A percentile compares a stretch with the other conserved stretches of the same genome.
These are phyloP conservation scores for Cladophialophora immunda DNA, from an alignment of 2,329 filamentous ascomycete species.

Conservation along the genomic window DNA sequence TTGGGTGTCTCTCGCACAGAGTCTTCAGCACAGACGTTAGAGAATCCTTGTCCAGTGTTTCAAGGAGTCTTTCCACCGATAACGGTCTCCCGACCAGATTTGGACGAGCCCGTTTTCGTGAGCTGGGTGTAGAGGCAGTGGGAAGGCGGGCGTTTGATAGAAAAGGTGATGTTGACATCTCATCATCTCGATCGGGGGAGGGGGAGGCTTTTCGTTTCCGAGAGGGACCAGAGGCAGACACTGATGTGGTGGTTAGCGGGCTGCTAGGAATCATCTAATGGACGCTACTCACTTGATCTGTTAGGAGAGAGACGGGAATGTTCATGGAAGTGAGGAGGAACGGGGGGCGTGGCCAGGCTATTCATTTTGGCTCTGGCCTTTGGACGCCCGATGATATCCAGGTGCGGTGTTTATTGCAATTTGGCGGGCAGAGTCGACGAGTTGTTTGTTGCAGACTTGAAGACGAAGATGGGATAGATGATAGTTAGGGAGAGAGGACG, in stretches of 20 bases:
- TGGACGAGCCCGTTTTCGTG: constrained; percentile 72
- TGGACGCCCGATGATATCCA: constrained; percentile 29
- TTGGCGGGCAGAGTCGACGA: not conserved
- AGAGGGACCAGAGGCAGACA: constrained; percentile 50
- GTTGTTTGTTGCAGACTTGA: not conserved
- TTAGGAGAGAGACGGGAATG: constrained; percentile 67
- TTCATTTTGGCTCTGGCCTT: constrained; percentile 61
- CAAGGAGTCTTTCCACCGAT: constrained; percentile 79
- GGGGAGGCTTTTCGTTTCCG: constrained; percentile 81
- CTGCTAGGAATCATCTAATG: constrained; percentile 6
- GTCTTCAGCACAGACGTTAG: constrained; percentile 86
- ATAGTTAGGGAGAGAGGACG: constrained; percentile 4
- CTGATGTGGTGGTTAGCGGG: constrained; percentile 30
- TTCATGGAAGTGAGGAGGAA: constrained; percentile 70
- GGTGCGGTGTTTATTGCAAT: constrained; percentile 18
- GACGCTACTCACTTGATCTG: constrained; percentile 62
- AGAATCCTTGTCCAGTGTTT: constrained; percentile 87
- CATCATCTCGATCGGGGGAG: constrained; percentile 61
- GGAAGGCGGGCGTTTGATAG: constrained; percentile 79
- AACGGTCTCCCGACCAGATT: constrained; percentile 74
- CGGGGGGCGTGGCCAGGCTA: constrained; percentile 65
- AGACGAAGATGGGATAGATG: constrained; percentile 1
- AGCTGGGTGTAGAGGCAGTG: constrained; percentile 73
- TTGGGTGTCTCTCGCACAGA: constrained; percentile 88
- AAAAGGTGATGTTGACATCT: constrained; percentile 87